Percentiles rank a stretch among this genome's conserved stretches.
Evolutionary conservation across 164 flowering plant genomes (phyloP).

Genomic region (Nelumbo lutea): DNA sequence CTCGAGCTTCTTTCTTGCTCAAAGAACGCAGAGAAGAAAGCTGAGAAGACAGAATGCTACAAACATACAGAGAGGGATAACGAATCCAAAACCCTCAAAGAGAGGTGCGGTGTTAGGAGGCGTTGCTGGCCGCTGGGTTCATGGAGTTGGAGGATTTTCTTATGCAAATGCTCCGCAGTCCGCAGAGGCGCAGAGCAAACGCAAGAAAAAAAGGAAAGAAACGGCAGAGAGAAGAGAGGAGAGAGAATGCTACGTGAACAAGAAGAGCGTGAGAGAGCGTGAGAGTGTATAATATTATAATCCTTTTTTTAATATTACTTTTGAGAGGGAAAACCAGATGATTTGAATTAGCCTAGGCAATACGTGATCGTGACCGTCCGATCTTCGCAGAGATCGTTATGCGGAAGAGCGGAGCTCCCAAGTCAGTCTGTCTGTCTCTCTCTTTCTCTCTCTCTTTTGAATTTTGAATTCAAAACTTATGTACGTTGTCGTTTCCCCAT

Average conservation of each 20-base stretch:
- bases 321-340: not conserved
- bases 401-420: slow-evolving; percentile 3
- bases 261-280: slow-evolving; percentile 1
- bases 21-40: slow-evolving; percentile 4
- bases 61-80: not conserved
- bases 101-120: not conserved
- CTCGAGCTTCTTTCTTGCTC: slow-evolving; percentile 6
- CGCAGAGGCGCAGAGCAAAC: not conserved
- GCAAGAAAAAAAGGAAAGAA: not conserved
- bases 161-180: not conserved
- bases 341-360: not conserved
- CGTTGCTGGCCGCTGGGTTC: not conserved
- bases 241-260: not conserved
- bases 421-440: not conserved
- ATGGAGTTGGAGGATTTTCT: slow-evolving; percentile 7
- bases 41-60: not conserved
- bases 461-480: slow-evolving; percentile 9
- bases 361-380: slow-evolving; percentile 6
- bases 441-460: slow-evolving; percentile 6
- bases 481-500: no score
- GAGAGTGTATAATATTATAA: not conserved
- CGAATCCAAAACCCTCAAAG: slow-evolving; percentile 2
- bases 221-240: not conserved
- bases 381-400: not conserved
- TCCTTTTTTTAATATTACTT: not conserved